These are phyloP conservation scores for Fistulinella staudtii DNA, from an alignment of 1,284 basidiomycete genomes.

Conservation along the genomic window DNA sequence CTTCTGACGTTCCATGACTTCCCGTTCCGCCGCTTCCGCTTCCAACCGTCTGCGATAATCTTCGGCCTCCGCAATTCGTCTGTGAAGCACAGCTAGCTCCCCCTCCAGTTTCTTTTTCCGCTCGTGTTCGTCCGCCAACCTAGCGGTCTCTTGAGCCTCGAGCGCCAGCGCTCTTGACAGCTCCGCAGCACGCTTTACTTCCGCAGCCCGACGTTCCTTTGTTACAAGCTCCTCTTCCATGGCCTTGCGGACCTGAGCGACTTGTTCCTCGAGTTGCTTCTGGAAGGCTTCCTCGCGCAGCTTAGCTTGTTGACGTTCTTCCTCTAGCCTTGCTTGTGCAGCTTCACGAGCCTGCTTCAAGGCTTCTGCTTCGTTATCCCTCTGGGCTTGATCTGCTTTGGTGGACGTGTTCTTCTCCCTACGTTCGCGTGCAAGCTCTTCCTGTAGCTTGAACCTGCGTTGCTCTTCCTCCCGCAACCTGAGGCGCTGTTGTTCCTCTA, in stretches of 20 bases:
- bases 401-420: constrained; percentile 13
- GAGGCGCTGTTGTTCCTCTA: constrained; percentile 29
- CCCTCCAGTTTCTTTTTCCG: constrained; percentile 27
- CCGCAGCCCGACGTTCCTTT: constrained; percentile 21
- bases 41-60: constrained; percentile 28
- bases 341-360: constrained; percentile 18
- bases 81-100: constrained; percentile 27
- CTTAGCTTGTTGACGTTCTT: constrained; percentile 28
- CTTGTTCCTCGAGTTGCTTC: constrained; percentile 28
- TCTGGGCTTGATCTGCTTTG: constrained; percentile 17
- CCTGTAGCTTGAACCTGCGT: constrained; percentile 24
- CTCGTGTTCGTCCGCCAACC: constrained; percentile 30
- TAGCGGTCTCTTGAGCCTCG: constrained; percentile 32
- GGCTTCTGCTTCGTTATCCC: constrained; percentile 20
- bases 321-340: constrained; percentile 21
- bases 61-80: constrained; percentile 28
- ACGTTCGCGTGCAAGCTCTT: constrained; percentile 26
- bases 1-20: constrained; percentile 28
- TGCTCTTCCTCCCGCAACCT: constrained; percentile 30
- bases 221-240: constrained; percentile 24
- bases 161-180: constrained; percentile 24
- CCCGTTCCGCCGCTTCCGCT: constrained; percentile 27
- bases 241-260: constrained; percentile 19
- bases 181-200: constrained; percentile 27
- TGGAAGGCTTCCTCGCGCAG: constrained; percentile 22